Conservation (phyloP, 2,329 filamentous ascomycete species). For the Claviceps pazoutovae region DNA sequence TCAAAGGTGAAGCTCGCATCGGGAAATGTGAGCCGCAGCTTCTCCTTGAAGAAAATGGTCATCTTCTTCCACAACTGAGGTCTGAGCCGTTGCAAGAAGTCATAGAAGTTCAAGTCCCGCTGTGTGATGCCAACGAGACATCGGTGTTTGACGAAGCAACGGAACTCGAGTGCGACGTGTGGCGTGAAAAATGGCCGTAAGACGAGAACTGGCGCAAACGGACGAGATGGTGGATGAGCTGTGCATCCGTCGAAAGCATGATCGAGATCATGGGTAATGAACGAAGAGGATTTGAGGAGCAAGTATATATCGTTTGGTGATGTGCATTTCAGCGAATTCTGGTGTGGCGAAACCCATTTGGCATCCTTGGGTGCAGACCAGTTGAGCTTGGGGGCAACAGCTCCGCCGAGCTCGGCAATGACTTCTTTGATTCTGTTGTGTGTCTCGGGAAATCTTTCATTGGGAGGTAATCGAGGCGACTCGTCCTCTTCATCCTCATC, state of each 20-base stretch:
- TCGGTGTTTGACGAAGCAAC: slow-evolving; percentile 81
- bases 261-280: slow-evolving; percentile 85
- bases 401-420: slow-evolving; percentile 70
- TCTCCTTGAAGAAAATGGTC: slow-evolving; percentile 61
- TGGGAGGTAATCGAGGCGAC: slow-evolving; percentile 28
- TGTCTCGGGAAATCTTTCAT: slow-evolving; percentile 51
- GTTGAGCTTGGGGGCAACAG: slow-evolving; percentile 85
- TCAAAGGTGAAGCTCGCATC: slow-evolving; percentile 82
- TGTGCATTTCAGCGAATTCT: slow-evolving; percentile 84
- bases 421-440: slow-evolving; percentile 64
- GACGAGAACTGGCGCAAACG: slow-evolving; percentile 65
- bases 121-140: slow-evolving; percentile 74
- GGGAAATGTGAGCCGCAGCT: slow-evolving; percentile 63
- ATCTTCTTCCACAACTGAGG: slow-evolving; percentile 55
- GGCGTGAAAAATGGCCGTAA: slow-evolving; percentile 78
- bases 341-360: slow-evolving; percentile 70
- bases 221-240: slow-evolving; percentile 23
- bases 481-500: slow-evolving; percentile 35
- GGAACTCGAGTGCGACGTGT: slow-evolving; percentile 85
- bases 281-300: slow-evolving; percentile 85
- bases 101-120: slow-evolving; percentile 79
- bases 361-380: slow-evolving; percentile 97
- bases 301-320: slow-evolving; percentile 86
- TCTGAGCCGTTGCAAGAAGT: slow-evolving; percentile 56
- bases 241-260: slow-evolving; percentile 71